phyloP scores from a whole-genome alignment of 352 stramenopile genomes.

The Phytopythium mirpurense region DNA sequence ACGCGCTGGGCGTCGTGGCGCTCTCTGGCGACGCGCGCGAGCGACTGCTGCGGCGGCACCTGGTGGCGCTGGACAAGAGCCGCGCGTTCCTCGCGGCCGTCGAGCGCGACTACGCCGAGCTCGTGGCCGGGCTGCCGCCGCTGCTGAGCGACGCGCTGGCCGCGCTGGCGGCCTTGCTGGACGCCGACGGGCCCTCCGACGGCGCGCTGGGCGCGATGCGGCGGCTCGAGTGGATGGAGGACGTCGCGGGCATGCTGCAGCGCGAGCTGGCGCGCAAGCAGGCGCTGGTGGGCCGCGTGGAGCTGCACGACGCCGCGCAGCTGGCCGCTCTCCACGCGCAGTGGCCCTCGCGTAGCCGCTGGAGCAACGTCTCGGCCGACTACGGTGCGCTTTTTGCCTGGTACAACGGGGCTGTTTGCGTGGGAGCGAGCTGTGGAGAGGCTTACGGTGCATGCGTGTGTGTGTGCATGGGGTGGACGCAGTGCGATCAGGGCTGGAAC shows the following conservation, averaged over 20 bases:
- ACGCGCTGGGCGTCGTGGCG: slow-evolving; percentile 38
- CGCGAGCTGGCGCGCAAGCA: slow-evolving; percentile 56
- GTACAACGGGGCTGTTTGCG: no score
- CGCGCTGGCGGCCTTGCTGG: slow-evolving; percentile 13
- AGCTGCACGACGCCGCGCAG: slow-evolving; percentile 39
- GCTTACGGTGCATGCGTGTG: no score
- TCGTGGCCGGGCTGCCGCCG: slow-evolving; percentile 31
- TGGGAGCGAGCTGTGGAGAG: no score
- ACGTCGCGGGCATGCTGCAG: slow-evolving; percentile 60
- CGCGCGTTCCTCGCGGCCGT: slow-evolving; percentile 47
- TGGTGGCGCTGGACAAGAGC: slow-evolving; percentile 67
- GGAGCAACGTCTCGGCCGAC: slow-evolving; percentile 38
- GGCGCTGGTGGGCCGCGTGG: slow-evolving; percentile 39
- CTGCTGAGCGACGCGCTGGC: slow-evolving; percentile 27
- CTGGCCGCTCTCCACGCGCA: slow-evolving; percentile 32
- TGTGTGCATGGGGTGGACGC: no score
- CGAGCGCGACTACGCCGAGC: slow-evolving; percentile 38
- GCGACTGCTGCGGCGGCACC: slow-evolving; percentile 57
- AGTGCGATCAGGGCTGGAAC: no score
- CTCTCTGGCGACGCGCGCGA: slow-evolving; percentile 28
- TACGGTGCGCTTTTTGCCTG: slow-evolving; percentile 48
- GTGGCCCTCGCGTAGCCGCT: slow-evolving; percentile 30
- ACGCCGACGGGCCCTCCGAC: slow-evolving; percentile 16
- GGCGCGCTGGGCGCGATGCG: slow-evolving; percentile 13
- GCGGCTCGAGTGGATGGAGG: slow-evolving; percentile 74